Percentiles rank a stretch among this genome's conserved stretches.
Evolutionary conservation across 2,329 filamentous ascomycete species (phyloP).

Genomic region (Alternaria metachromatica): DNA sequence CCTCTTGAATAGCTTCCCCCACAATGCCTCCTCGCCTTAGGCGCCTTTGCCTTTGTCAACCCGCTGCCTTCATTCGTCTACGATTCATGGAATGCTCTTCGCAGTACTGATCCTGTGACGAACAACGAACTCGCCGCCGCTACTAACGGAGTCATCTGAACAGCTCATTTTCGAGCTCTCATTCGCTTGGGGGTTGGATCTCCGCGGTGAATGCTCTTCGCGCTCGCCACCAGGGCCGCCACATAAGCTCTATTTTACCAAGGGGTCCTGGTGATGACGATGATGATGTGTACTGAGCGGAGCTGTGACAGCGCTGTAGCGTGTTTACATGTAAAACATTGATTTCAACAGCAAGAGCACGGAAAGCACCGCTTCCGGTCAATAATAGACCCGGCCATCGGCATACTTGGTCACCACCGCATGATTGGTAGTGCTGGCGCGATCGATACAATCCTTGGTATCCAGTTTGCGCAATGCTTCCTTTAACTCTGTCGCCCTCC

Average conservation of each 20-base stretch:
- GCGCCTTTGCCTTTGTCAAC: accelerated
- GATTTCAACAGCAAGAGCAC: neutral
- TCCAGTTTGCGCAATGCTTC: neutral
- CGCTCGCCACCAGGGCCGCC: too few relatives aligned
- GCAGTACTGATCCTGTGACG: too few relatives aligned
- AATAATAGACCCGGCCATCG: neutral
- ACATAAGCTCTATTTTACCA: too few relatives aligned
- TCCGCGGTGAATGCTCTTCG: too few relatives aligned
- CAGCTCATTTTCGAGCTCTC: too few relatives aligned
- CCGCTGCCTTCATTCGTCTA: too few relatives aligned
- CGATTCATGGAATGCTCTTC: too few relatives aligned
- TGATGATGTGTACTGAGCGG: neutral
- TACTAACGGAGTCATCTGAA: too few relatives aligned
- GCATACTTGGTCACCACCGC: neutral
- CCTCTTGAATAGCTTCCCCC: too few relatives aligned
- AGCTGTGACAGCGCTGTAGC: neutral
- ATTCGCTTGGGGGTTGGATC: too few relatives aligned
- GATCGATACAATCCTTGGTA: neutral
- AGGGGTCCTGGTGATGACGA: accelerated
- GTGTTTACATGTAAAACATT: neutral
- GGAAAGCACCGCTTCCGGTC: accelerated
- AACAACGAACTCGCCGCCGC: too few relatives aligned
- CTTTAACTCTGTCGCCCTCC: neutral
- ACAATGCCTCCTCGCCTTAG: too few relatives aligned
- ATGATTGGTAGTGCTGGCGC: neutral